These are phyloP conservation scores for Microdochium trichocladiopsis DNA, from an alignment of 2,329 filamentous ascomycete species.

Conservation along the genomic window DNA sequence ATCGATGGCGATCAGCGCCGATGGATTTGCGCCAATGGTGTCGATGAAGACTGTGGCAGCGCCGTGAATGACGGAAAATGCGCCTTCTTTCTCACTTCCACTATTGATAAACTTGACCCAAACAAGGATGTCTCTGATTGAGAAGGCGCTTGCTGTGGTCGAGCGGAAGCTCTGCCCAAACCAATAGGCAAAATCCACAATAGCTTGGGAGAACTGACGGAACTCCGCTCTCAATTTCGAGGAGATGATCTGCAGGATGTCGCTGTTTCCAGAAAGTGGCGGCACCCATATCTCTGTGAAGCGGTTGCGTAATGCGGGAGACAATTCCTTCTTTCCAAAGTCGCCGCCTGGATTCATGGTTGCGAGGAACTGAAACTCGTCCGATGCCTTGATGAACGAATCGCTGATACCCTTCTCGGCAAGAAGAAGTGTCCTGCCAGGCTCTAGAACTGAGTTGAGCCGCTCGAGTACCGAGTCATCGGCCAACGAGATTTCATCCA, in stretches of 20 bases:
- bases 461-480: slow-evolving; percentile 96
- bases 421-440: slow-evolving; percentile 75
- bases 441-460: slow-evolving; percentile 92
- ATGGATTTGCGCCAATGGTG: slow-evolving; percentile 89
- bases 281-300: slow-evolving; percentile 99
- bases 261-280: slow-evolving; percentile 73
- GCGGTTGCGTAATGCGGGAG: slow-evolving; percentile 87
- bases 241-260: slow-evolving; percentile 79
- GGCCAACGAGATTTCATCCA: slow-evolving; percentile 95
- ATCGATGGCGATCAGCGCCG: slow-evolving; percentile 72
- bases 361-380: slow-evolving; percentile 90
- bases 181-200: slow-evolving; percentile 88
- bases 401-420: slow-evolving; percentile 89
- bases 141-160: slow-evolving; percentile 68
- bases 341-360: slow-evolving; percentile 99
- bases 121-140: slow-evolving; percentile 83
- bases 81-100: slow-evolving; percentile 37
- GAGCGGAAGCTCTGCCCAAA: slow-evolving; percentile 79
- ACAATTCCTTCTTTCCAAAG: slow-evolving; percentile 96
- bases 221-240: slow-evolving; percentile 59
- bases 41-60: slow-evolving; percentile 95
- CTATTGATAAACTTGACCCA: slow-evolving; percentile 92
- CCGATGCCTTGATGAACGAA: slow-evolving; percentile 66
- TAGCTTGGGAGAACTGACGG: slow-evolving; percentile 53
- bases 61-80: slow-evolving; percentile 62